These are phyloP conservation scores for Pythium sp. DNA, from an alignment of 352 stramenopile species.

Conservation along the genomic window DNA sequence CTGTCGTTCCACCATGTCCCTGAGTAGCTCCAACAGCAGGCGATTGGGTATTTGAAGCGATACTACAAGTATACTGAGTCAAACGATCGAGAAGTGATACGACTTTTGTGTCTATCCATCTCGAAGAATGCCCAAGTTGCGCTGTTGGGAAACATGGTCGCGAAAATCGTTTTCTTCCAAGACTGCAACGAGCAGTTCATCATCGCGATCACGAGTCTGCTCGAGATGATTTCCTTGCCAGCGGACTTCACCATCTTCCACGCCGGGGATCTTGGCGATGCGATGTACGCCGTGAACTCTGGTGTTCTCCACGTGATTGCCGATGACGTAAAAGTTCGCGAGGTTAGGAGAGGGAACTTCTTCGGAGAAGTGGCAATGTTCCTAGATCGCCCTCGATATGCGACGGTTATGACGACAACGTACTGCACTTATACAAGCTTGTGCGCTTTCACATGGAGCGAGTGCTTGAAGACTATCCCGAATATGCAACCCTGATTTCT, in stretches of 20 bases:
- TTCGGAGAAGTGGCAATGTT: constrained; percentile 72
- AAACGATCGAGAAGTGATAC: constrained; percentile 62
- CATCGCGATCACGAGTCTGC: constrained; percentile 54
- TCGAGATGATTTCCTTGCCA: constrained; percentile 62
- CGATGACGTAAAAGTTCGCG: constrained; percentile 53
- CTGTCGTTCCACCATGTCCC: constrained; percentile 63
- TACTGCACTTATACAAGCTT: constrained; percentile 70
- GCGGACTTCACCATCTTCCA: constrained; percentile 50
- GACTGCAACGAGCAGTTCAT: constrained; percentile 66
- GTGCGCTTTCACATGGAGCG: constrained; percentile 50
- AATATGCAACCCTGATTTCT: constrained; percentile 37
- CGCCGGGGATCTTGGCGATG: constrained; percentile 45
- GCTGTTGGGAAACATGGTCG: constrained; percentile 57
- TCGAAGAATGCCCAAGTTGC: constrained; percentile 61
- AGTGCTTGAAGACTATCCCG: constrained; percentile 53
- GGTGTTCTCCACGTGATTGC: constrained; percentile 62
- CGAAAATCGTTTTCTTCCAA: constrained; percentile 53
- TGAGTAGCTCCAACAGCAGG: constrained; percentile 42
- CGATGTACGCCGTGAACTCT: constrained; percentile 71
- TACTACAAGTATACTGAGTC: constrained; percentile 65
- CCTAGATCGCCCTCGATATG: constrained; percentile 43
- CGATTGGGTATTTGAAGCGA: constrained; percentile 52
- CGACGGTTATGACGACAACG: constrained; percentile 48
- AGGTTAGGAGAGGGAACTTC: constrained; percentile 55
- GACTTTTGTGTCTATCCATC: constrained; percentile 60